Evolutionary conservation across 73 alveolate species (phyloP).

Genomic region (Effrenium voratum): DNA sequence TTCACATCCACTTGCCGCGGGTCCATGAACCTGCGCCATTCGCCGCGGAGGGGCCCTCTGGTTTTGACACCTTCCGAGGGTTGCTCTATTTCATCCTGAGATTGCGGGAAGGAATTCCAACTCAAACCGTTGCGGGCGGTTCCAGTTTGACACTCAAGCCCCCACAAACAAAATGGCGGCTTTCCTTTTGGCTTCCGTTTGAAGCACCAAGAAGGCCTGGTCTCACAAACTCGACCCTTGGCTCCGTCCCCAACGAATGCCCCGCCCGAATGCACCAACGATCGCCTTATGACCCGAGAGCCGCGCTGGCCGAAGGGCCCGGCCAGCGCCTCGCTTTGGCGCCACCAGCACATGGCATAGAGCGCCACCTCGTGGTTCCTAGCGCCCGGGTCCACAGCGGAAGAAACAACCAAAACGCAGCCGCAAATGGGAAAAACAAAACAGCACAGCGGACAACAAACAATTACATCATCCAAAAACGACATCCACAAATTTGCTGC

Average conservation of each 20-base stretch:
- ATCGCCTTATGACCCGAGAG: constrained; percentile 59
- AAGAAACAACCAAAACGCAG: neutral
- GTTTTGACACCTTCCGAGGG: too few relatives aligned
- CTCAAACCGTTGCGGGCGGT: too few relatives aligned
- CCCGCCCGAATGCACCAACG: too few relatives aligned
- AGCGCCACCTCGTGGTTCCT: constrained; percentile 87
- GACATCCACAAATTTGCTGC: too few relatives aligned
- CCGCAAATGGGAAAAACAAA: neutral
- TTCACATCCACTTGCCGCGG: constrained; percentile 65
- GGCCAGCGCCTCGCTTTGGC: constrained; percentile 44
- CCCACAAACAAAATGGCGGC: too few relatives aligned
- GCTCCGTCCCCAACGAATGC: too few relatives aligned
- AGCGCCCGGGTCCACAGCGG: too few relatives aligned
- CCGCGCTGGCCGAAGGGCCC: constrained; percentile 81
- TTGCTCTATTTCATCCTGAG: too few relatives aligned
- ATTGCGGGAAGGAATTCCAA: too few relatives aligned
- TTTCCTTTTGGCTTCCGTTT: too few relatives aligned
- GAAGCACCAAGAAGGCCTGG: neutral
- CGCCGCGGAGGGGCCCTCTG: too few relatives aligned
- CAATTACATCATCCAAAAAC: neutral
- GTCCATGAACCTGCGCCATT: constrained; percentile 44
- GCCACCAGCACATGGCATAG: constrained; percentile 91
- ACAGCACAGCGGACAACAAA: neutral
- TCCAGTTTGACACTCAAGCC: too few relatives aligned
- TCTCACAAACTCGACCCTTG: neutral